phyloP scores from a whole-genome alignment of 257 asterid genomes.

The Lycium barbarum region DNA sequence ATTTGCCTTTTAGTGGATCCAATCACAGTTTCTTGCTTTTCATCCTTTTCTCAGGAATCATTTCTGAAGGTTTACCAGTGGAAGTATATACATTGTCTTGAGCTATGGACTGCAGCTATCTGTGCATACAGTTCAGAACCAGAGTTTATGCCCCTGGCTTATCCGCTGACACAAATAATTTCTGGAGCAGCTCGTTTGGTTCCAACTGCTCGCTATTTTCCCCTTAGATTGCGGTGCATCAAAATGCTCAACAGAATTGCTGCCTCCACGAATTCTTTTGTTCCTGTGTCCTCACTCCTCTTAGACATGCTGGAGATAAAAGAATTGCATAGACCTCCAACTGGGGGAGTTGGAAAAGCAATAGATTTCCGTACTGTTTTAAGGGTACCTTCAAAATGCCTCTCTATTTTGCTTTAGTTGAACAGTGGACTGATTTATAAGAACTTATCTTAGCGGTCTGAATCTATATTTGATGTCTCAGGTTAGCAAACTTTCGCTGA shows the following conservation, averaged over 20 bases:
- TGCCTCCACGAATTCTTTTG: conserved; percentile 72
- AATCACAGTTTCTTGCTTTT: conserved; percentile 8
- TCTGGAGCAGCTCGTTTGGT: conserved; percentile 89
- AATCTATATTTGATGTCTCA: conserved; percentile 41
- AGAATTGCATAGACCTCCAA: conserved; percentile 84
- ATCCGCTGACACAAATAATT: conserved; percentile 89
- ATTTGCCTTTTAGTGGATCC: neutral
- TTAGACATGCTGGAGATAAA: conserved; percentile 89
- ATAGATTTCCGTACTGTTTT: conserved; percentile 68
- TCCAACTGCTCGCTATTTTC: conserved; percentile 87
- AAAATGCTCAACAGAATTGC: conserved; percentile 89
- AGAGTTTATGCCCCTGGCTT: conserved; percentile 84
- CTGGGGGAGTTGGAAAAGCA: conserved; percentile 95
- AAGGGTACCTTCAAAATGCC: conserved; percentile 56
- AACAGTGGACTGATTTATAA: neutral
- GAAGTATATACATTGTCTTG: conserved; percentile 91
- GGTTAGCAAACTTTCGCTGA: conserved; percentile 81
- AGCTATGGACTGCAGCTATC: conserved; percentile 95
- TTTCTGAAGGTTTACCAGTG: conserved; percentile 92
- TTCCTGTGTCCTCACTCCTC: conserved; percentile 85
- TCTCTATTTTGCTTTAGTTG: conserved; percentile 17
- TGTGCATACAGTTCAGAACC: conserved; percentile 77
- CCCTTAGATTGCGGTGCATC: conserved; percentile 92
- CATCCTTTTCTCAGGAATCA: conserved; percentile 57
- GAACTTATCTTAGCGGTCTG: conserved; percentile 9